Base-by-base conservation (phyloP, 2,329 filamentous ascomycete species). In the Clonostachys rosea region DNA sequence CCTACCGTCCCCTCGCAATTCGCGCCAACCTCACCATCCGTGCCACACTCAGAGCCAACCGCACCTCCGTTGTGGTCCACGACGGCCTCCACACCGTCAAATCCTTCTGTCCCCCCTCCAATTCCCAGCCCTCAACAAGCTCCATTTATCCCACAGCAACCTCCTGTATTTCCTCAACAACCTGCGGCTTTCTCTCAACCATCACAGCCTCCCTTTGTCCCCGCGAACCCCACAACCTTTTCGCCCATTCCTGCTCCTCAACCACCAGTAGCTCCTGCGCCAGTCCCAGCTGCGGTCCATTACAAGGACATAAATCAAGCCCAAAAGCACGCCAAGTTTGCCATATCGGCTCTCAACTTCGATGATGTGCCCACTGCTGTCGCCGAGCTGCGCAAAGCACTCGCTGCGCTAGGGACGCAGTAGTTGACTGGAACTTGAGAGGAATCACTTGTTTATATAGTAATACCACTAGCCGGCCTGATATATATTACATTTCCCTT, bases 291-390 rank as follows among this genome's bases (percentile, higher is more conserved):
- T 24, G 41, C 14, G 2, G n/a, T 42, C 14, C 57, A 59, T 42
- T 61, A 61, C 8, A 60, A 66, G 34, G 89, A 96, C 52, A 86
- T 96, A 35, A 73, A 81, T 35, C 79, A 84, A 56, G 92, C 94
- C 5, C 91, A 96, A 64, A 99, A 97, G 63, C 94, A 97, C 69
- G 91, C 92, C 3, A 91, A 90, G 59, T 99, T 90, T 89, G 94
- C 94, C 1, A 95, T 97, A 40, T 96, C 91, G 11, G 94, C 94
- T 0, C 70, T 99, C 43, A 96, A 96, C 58, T 99, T 99, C 66
- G 94, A 99, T 56, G 94, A 99, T 63, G 87, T 95, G 2, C 76
- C 85, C 2, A 99, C 94, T 0, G 94, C 94, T 0, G 84, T 97
- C 5, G 84, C 85, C 59, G 91, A 99, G 61, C 65, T 99, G 51